Evolutionary conservation across 2,329 filamentous ascomycete genomes (phyloP).

Genomic region (Cadophora gregata): DNA sequence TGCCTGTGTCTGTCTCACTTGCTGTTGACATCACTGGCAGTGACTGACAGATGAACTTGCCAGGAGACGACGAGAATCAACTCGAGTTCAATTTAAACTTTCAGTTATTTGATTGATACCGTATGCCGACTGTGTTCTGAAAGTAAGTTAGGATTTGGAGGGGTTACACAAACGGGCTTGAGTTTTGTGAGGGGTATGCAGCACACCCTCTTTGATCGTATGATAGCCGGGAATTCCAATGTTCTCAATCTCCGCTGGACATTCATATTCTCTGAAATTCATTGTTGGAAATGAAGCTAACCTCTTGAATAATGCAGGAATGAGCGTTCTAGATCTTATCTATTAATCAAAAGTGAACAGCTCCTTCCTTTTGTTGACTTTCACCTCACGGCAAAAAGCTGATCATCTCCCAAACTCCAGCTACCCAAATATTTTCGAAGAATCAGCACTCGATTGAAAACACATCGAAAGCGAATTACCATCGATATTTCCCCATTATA

Average conservation of each 20-base stretch:
- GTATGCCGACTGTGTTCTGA: neutral
- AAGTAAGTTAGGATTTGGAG: neutral
- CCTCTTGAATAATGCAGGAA: neutral
- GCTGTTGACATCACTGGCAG: constrained; percentile 16
- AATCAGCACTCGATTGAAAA: neutral
- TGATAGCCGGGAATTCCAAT: constrained; percentile 4
- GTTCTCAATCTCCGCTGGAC: neutral
- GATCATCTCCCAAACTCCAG: neutral
- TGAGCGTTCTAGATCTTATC: neutral
- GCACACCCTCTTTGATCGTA: constrained; percentile 11
- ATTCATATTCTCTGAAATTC: neutral
- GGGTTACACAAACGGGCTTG: neutral
- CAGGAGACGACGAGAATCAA: neutral
- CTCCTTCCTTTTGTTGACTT: neutral
- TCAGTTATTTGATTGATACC: neutral
- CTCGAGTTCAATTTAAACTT: neutral
- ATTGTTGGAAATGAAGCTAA: neutral
- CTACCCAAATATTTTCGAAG: neutral
- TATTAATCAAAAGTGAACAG: constrained; percentile 11
- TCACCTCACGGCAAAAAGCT: neutral
- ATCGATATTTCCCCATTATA: constrained; percentile 8
- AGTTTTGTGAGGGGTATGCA: constrained; percentile 12
- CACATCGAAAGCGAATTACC: neutral
- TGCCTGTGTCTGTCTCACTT: neutral
- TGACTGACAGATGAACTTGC: constrained; percentile 19